Evolutionary conservation across 768 basidiomycete species (phyloP).

Genomic region (Auricularia auricula-judae): DNA sequence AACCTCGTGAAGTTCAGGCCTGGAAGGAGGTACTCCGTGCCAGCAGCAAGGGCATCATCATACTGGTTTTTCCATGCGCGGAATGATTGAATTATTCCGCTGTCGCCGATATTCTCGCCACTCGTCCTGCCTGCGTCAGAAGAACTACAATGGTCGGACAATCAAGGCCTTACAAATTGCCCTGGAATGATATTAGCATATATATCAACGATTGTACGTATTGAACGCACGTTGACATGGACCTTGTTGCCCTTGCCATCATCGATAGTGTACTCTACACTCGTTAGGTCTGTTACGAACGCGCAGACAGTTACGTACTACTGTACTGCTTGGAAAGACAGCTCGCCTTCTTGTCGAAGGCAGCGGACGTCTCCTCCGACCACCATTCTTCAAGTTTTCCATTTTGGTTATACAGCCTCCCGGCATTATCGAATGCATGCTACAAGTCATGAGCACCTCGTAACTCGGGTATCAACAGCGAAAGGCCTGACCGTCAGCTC

Average conservation of each 20-base stretch:
- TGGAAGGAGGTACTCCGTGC: slow-evolving; percentile 66
- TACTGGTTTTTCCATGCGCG: slow-evolving; percentile 84
- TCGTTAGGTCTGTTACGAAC: not conserved
- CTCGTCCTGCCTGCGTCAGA: slow-evolving; percentile 38
- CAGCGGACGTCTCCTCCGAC: slow-evolving; percentile 76
- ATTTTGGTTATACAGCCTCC: slow-evolving; percentile 79
- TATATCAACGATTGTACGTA: slow-evolving; percentile 7
- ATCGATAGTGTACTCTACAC: slow-evolving; percentile 63
- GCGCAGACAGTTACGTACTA: slow-evolving; percentile 27
- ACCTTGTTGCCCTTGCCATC: slow-evolving; percentile 78
- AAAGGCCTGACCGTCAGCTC: slow-evolving; percentile 62
- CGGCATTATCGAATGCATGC: slow-evolving; percentile 88
- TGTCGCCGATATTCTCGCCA: slow-evolving; percentile 87
- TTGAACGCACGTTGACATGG: slow-evolving; percentile 59
- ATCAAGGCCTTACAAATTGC: slow-evolving; percentile 48
- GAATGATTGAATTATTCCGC: slow-evolving; percentile 74
- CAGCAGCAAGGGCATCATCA: slow-evolving; percentile 41
- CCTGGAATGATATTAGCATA: slow-evolving; percentile 28
- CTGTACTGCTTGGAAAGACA: slow-evolving; percentile 91
- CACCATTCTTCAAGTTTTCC: slow-evolving; percentile 90
- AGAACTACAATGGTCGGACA: too few species aligned
- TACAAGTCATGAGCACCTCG: slow-evolving; percentile 17
- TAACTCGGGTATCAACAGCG: not conserved
- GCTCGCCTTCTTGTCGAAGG: slow-evolving; percentile 70
- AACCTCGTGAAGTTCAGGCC: slow-evolving; percentile 69